Conservation (phyloP, 225 moss, liverwort and hornwort species). For the Pleurozium schreberi region DNA sequence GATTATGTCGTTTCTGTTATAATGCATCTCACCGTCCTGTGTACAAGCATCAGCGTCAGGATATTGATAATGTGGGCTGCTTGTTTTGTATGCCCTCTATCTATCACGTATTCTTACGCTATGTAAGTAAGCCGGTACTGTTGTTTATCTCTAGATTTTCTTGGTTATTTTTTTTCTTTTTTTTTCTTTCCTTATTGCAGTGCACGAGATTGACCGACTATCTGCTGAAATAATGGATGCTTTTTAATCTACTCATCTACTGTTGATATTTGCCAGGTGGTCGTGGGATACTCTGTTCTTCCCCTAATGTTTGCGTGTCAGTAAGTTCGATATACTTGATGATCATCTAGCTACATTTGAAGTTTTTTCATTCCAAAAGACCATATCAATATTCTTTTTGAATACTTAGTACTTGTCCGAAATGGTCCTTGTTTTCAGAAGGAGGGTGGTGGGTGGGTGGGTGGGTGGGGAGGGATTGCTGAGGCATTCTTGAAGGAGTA, state of each 20-base stretch:
- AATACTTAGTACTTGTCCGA: neutral
- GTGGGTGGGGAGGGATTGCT: neutral
- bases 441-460: too few relatives aligned
- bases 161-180: neutral
- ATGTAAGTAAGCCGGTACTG: slow-evolving; percentile 51
- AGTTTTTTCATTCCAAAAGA: neutral
- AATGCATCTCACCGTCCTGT: neutral
- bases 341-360: neutral
- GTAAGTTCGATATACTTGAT: slow-evolving; percentile 41
- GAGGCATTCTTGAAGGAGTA: neutral
- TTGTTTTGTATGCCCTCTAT: neutral
- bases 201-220: neutral
- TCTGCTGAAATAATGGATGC: neutral
- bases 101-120: neutral
- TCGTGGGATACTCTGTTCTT: slow-evolving; percentile 92
- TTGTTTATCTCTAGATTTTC: neutral
- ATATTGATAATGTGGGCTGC: neutral
- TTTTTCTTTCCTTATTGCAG: neutral
- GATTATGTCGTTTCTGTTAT: neutral
- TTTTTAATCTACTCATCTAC: neutral
- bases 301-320: slow-evolving; percentile 75
- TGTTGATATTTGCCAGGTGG: slow-evolving; percentile 53
- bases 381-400: neutral
- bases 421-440: neutral
- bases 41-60: neutral